Evolutionary conservation across 106 monocot species (phyloP), one percentile per base, ranked within the genome.

Genomic region (Cymbidium sinense): DNA sequence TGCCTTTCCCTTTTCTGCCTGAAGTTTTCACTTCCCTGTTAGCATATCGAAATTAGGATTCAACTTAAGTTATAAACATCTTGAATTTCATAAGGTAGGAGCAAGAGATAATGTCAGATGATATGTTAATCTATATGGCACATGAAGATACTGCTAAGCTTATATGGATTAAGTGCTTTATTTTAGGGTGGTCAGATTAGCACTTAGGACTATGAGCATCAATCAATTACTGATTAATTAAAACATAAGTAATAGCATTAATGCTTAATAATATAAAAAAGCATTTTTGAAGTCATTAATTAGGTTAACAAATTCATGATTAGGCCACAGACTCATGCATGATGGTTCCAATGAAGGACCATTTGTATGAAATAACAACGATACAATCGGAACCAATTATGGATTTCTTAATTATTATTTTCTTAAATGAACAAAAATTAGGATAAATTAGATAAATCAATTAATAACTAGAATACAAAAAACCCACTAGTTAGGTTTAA

Each of bases 21-120:
- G 70, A 64, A 75, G 81, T 80, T 81, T 85, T 90, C 3, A 93
- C 91, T 88, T 89, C 89, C 82, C 93, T 96, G 77, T 19, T 75
- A 4, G 47, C 18, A 76, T 43, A 62, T 62, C 25, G 27, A 47
- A 47, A 6, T 62, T 27, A 1, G 47, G 15, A 62, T 62, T 25
- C 61, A 62, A 6, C 0, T 9, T n/a, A n/a, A n/a, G n/a, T n/a
- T n/a, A n/a, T n/a, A 62, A 62, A 15, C 8, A 13, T 13, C 11
- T 13, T 2, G 2, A 47, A 47, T 47, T 61, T 61, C 61, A 61
- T 61, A 2, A 23, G 9, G 61, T 25, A 61, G 21, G n/a, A 55
- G 61, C n/a, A 61, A 9, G 61, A 23, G 23, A 61, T 23, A 23
- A 61, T 23, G n/a, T n/a, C n/a, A n/a, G n/a, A n/a, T n/a, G n/a